These are phyloP conservation scores for Candida berthetii DNA, from an alignment of 805 yeast genomes.

Conservation along the genomic window DNA sequence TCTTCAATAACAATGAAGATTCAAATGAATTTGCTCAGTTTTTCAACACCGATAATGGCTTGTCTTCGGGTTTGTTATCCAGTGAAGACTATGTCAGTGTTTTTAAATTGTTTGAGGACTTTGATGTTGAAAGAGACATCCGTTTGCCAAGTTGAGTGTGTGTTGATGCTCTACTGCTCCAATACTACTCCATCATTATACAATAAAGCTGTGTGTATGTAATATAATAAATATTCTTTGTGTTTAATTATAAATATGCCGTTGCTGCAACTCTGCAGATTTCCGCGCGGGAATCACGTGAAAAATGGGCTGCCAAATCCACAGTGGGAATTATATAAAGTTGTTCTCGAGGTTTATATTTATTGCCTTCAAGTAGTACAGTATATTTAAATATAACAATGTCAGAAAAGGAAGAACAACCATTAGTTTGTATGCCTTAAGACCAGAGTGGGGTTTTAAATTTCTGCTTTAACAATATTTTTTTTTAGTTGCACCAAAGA, in stretches of 20 bases:
- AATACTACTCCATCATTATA: no score
- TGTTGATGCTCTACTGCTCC: no score
- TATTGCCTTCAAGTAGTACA: no score
- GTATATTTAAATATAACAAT: no score
- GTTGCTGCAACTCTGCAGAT: no score
- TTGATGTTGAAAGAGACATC: not conserved
- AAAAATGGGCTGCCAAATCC: not conserved
- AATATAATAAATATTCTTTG: no score
- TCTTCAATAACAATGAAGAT: not conserved
- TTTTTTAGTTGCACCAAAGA: constrained; percentile 62
- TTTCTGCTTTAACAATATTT: not conserved
- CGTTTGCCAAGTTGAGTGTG: not conserved
- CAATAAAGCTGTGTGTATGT: no score
- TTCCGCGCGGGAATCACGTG: not conserved
- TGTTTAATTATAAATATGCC: no score
- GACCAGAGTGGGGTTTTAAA: not conserved
- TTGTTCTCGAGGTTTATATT: no score
- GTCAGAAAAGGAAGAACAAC: not conserved
- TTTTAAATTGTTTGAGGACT: not conserved
- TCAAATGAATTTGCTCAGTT: not conserved
- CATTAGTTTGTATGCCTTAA: not conserved
- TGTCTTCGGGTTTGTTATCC: not conserved
- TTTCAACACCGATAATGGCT: not conserved
- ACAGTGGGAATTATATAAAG: no score
- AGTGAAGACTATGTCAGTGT: not conserved